A percentile compares a stretch with the other conserved stretches of the same genome.
Evolutionary conservation across 148 eudicot species (phyloP).

Genomic region (Rhododendron molle): DNA sequence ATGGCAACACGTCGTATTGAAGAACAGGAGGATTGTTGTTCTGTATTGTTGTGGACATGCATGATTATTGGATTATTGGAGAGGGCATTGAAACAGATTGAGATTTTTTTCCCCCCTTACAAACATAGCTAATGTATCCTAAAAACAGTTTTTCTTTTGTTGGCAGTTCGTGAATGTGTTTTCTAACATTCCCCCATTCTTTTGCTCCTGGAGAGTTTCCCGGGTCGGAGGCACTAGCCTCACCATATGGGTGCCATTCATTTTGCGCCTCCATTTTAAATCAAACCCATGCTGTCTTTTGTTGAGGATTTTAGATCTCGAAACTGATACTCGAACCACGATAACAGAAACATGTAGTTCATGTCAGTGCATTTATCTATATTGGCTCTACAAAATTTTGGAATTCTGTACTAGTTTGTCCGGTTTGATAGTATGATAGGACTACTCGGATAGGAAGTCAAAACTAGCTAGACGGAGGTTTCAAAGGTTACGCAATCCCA

Average conservation of each 20-base stretch:
- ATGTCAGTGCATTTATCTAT: background rate
- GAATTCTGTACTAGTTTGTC: background rate
- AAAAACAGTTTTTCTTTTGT: background rate
- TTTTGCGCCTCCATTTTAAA: background rate
- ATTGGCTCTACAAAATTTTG: background rate
- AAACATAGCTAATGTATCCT: background rate
- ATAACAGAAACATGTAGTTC: background rate
- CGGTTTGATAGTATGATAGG: background rate
- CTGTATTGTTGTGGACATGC: conserved; percentile 3
- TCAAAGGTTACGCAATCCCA: background rate
- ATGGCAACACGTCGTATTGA: background rate
- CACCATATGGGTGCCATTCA: background rate
- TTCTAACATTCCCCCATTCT: background rate
- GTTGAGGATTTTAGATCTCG: background rate
- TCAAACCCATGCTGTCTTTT: background rate
- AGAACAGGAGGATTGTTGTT: background rate
- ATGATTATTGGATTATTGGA: background rate
- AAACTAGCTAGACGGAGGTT: background rate
- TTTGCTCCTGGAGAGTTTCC: background rate
- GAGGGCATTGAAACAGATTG: background rate
- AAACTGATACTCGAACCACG: background rate
- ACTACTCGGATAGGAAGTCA: background rate
- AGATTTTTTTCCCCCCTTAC: background rate
- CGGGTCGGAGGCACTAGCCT: background rate
- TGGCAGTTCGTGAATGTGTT: background rate